Conservation (phyloP, 2,329 filamentous ascomycete genomes). For the Geosmithia putterillii region DNA sequence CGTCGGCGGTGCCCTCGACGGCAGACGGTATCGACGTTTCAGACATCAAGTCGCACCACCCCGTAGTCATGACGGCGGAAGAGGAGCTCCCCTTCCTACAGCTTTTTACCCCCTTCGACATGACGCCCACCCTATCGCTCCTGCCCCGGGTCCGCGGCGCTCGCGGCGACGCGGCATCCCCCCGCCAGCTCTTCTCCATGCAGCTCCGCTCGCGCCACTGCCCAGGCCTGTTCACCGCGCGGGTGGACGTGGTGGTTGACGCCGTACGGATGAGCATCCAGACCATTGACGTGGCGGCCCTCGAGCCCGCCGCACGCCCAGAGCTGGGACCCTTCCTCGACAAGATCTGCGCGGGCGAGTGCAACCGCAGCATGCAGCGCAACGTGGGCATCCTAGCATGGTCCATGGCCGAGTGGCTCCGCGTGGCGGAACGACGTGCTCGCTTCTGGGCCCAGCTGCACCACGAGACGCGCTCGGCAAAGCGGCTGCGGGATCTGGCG, state of each 20-base stretch:
- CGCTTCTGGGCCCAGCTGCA: constrained; percentile 49
- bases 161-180: too few species aligned
- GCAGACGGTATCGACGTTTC: constrained; percentile 21
- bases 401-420: constrained; percentile 58
- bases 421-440: constrained; percentile 46
- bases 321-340: constrained; percentile 46
- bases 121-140: constrained; percentile 40
- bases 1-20: constrained; percentile 10
- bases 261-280: constrained; percentile 37
- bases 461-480: constrained; percentile 25
- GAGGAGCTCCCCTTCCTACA: constrained; percentile 59
- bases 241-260: constrained; percentile 46
- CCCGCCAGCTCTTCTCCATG: constrained; percentile 43
- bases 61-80: constrained; percentile 45
- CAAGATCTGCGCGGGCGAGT: constrained; percentile 21
- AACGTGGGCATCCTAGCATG: constrained; percentile 51
- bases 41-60: constrained; percentile 48
- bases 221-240: constrained; percentile 43
- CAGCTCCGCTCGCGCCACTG: constrained; percentile 27
- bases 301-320: constrained; percentile 44
- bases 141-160: constrained; percentile 20
- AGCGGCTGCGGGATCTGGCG: constrained; percentile 11
- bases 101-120: constrained; percentile 56
- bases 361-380: constrained; percentile 32
- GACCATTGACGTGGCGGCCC: constrained; percentile 36